Base-by-base conservation (phyloP, 208 protist genomes). In the Leishmania aethiopica region DNA sequence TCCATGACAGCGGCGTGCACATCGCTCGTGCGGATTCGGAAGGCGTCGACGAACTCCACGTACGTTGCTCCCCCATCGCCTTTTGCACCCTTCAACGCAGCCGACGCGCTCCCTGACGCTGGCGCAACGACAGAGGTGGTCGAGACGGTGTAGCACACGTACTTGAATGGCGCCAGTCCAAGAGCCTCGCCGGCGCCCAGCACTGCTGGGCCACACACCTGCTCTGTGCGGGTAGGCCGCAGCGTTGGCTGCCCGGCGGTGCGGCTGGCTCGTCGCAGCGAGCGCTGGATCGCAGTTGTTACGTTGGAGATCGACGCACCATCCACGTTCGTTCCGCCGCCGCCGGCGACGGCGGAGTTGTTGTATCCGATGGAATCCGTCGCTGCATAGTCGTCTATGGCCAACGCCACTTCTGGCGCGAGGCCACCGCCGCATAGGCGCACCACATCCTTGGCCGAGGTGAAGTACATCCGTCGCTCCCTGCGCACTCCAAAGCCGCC, bases 161-260 rank as follows among this genome's bases (percentile, higher is more conserved):
- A 91, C 73, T 90, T 85, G 82, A 80, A 89, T 8, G 92, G 94
- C 13, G 90, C 87, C 77, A 97, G 59, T 3, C 94, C 92, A 19
- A 97, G 79, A 42, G 94, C 90, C 81, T 97, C 94, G 11, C 76
- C 53, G 19, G 88, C 94, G 4, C 94, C 91, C 25, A 94, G 81
- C 67, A 97, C 94, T 62, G 83, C 79, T 10, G 92, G 92, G 19
- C 88, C 89, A 35, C 88, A 84, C 64, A 91, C 81, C 57, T 91
- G 75, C 75, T 96, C 94, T 28, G 87, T 93, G 6, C 92, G 88
- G 1, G 60, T 82, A 28, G 86, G 62, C 78, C 90, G 84, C 66
- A 97, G 82, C 42, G 94, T 97, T 53, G 94, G 94, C 86, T 97
- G 94, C 7, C 94, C 94, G 3, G 92, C 86, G 35, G 89, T 86